Percentiles rank a stretch among this genome's conserved stretches.
Evolutionary conservation across 1,139 yeast species (phyloP).

Genomic region (Candida sanyaensis): DNA sequence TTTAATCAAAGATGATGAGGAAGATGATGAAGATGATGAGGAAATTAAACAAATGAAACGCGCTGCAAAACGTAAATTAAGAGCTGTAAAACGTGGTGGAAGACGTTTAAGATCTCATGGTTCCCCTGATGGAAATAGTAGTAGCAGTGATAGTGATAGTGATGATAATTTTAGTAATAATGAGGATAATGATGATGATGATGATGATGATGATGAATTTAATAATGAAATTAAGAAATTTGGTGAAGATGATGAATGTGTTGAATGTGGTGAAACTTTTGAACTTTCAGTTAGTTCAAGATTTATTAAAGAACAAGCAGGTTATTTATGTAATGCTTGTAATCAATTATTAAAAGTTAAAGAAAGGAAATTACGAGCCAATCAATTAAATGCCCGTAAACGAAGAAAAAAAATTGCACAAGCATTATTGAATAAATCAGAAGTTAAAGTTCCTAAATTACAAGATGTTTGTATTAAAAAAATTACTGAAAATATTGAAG

Average conservation of each 20-base stretch:
- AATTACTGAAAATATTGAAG: slow-evolving; percentile 72
- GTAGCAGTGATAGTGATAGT: slow-evolving; percentile 27
- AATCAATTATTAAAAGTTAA: slow-evolving; percentile 44
- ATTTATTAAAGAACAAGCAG: slow-evolving; percentile 46
- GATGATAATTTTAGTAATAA: slow-evolving; percentile 24
- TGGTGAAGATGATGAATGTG: slow-evolving; percentile 58
- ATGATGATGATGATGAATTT: slow-evolving; percentile 29
- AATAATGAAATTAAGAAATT: slow-evolving; percentile 27
- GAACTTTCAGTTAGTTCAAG: slow-evolving; percentile 67
- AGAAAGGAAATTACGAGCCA: slow-evolving; percentile 48
- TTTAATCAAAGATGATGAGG: slow-evolving; percentile 14
- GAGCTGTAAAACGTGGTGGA: slow-evolving; percentile 27
- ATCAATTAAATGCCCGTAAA: slow-evolving; percentile 65
- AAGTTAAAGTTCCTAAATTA: slow-evolving; percentile 62
- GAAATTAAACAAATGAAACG: slow-evolving; percentile 36
- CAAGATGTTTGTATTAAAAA: slow-evolving; percentile 79
- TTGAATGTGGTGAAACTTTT: slow-evolving; percentile 59
- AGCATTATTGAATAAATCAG: slow-evolving; percentile 74
- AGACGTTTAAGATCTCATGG: slow-evolving; percentile 16
- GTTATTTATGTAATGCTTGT: slow-evolving; percentile 70
- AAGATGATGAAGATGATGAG: slow-evolving; percentile 25
- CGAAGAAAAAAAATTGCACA: slow-evolving; percentile 79
- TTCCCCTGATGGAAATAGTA: slow-evolving; percentile 23
- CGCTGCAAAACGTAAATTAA: slow-evolving; percentile 42
- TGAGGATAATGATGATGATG: slow-evolving; percentile 33